phyloP scores from a whole-genome alignment of 2,329 filamentous ascomycete genomes.

The Malbranchea zuffiana region DNA sequence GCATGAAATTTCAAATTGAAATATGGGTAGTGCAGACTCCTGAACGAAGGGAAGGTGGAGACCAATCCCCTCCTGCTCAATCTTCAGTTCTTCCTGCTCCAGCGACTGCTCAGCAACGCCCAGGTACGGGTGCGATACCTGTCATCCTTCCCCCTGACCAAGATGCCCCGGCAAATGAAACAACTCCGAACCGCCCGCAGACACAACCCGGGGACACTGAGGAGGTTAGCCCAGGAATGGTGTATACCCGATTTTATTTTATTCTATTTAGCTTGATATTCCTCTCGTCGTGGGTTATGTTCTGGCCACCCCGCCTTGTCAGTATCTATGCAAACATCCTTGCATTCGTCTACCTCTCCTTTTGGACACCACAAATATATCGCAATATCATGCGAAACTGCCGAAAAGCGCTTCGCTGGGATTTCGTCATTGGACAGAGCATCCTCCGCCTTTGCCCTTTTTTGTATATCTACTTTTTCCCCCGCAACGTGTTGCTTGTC shows the following conservation, averaged over 20 bases:
- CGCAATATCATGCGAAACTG: slow-evolving; percentile 87
- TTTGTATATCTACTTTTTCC: slow-evolving; percentile 70
- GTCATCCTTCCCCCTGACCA: slow-evolving; percentile 51
- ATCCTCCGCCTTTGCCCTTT: slow-evolving; percentile 67
- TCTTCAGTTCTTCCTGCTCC: slow-evolving; percentile 27
- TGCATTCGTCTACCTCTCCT: slow-evolving; percentile 67
- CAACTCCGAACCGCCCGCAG: slow-evolving; percentile 23
- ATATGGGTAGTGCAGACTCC: slow-evolving; percentile 53
- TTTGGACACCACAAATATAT: slow-evolving; percentile 86
- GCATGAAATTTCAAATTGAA: slow-evolving; percentile 55
- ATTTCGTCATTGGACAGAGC: slow-evolving; percentile 78
- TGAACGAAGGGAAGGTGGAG: slow-evolving; percentile 27
- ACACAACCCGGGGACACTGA: slow-evolving; percentile 27
- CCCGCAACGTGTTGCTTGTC: slow-evolving; percentile 71
- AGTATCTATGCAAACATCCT: slow-evolving; percentile 51
- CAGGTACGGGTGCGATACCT: slow-evolving; percentile 42
- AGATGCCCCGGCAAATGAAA: slow-evolving; percentile 36
- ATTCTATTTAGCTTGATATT: slow-evolving; percentile 48
- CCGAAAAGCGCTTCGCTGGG: slow-evolving; percentile 80
- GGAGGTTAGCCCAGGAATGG: slow-evolving; percentile 42
- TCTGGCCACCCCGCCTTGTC: slow-evolving; percentile 44
- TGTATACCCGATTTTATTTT: slow-evolving; percentile 54
- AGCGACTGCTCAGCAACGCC: slow-evolving; percentile 36
- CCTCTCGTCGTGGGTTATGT: slow-evolving; percentile 48
- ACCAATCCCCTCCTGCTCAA: slow-evolving; percentile 10